phyloP scores from a whole-genome alignment of 352 stramenopile species.

The Pythium dissotocum region DNA sequence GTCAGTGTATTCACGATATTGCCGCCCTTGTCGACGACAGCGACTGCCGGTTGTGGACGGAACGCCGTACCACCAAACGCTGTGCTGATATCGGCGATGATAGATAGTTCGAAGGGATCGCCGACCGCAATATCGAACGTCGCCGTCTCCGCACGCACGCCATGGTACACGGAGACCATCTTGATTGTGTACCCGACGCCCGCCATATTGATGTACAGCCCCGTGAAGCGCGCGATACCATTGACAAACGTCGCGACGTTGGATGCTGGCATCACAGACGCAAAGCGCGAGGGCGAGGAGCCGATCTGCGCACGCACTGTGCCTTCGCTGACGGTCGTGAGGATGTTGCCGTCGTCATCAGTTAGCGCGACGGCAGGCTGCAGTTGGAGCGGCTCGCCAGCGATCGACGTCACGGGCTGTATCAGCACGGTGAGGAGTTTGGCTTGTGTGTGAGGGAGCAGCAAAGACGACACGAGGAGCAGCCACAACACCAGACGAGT shows the following conservation, averaged over 20 bases:
- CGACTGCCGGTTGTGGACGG: slow-evolving; percentile 68
- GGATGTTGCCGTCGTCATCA: slow-evolving; percentile 77
- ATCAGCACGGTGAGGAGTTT: slow-evolving; percentile 65
- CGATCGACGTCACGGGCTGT: slow-evolving; percentile 62
- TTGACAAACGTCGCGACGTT: slow-evolving; percentile 72
- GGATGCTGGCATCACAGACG: slow-evolving; percentile 41
- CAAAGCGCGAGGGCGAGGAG: slow-evolving; percentile 53
- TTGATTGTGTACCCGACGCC: slow-evolving; percentile 68
- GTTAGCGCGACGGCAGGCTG: slow-evolving; percentile 72
- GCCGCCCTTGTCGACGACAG: slow-evolving; percentile 77
- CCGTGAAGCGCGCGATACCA: slow-evolving; percentile 70
- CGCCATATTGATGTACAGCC: slow-evolving; percentile 67
- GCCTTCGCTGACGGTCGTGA: slow-evolving; percentile 56
- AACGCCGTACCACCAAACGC: slow-evolving; percentile 78
- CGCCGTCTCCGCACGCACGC: slow-evolving; percentile 67
- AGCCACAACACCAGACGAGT: background rate
- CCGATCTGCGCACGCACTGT: slow-evolving; percentile 56
- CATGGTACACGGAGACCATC: slow-evolving; percentile 64
- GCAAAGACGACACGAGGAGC: slow-evolving; percentile 6
- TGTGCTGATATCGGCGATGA: slow-evolving; percentile 75
- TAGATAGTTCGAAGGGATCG: slow-evolving; percentile 52
- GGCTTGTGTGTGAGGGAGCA: background rate
- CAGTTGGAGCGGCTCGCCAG: slow-evolving; percentile 58
- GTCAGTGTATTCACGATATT: slow-evolving; percentile 57
- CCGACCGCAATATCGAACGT: slow-evolving; percentile 75